A percentile compares a stretch with the other conserved stretches of the same genome.
Evolutionary conservation across 257 asterid species (phyloP).

Genomic region (Solanum commersonii): DNA sequence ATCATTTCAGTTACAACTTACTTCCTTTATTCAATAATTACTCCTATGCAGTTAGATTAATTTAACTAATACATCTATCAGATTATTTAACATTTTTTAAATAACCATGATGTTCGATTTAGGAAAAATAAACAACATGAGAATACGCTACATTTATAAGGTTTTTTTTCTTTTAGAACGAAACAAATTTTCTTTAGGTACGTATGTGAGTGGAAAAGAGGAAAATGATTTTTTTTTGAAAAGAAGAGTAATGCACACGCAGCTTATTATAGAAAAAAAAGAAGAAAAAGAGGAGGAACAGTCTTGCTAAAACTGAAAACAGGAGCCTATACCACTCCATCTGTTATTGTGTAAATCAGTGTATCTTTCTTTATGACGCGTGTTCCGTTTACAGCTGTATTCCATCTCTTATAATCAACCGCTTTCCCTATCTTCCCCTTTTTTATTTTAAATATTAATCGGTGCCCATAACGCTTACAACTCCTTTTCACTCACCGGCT

Average conservation of each 20-base stretch:
- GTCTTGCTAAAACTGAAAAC: neutral
- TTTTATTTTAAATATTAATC: neutral
- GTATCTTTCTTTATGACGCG: constrained; percentile 50
- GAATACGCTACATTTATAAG: neutral
- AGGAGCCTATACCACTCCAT: neutral
- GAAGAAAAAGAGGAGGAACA: neutral
- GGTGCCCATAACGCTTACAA: constrained; percentile 52
- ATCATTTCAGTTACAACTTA: constrained; percentile 12
- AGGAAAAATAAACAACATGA: neutral
- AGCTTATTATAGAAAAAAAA: neutral
- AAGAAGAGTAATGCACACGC: constrained; percentile 17
- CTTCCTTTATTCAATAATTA: neutral
- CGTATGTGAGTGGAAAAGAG: neutral
- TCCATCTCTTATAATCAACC: constrained; percentile 37
- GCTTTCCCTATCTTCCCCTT: constrained; percentile 25
- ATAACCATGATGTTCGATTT: too few species aligned
- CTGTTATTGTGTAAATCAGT: constrained; percentile 30
- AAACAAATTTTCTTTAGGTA: neutral
- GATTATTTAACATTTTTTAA: neutral
- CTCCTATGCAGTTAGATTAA: neutral
- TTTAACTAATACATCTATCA: neutral
- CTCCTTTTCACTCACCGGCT: neutral
- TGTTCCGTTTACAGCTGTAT: constrained; percentile 86
- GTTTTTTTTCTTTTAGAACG: too few species aligned
- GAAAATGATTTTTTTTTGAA: neutral